Base-by-base conservation (phyloP, 2,329 filamentous ascomycete genomes). In the Orbilia quercus region DNA sequence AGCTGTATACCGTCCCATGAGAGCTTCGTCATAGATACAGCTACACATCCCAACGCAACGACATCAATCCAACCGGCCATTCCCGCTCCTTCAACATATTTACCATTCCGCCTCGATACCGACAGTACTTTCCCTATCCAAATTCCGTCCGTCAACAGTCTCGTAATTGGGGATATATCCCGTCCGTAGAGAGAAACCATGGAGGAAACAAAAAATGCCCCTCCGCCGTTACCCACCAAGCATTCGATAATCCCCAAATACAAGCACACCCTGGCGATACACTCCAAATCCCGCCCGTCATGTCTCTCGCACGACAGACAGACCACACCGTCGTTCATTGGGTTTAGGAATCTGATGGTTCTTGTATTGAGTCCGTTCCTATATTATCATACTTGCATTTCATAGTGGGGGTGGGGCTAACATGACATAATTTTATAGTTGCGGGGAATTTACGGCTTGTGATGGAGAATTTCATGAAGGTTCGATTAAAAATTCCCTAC, bases 381-480 rank as follows among this genome's bases (percentile, higher is more conserved):
- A 36, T 50, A 58, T 65, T 50, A 23, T 11, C 36, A n/a, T 65
- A 5, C 7, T 28, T n/a, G 1, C 42, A 59, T 44, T 50, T 31
- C 16, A 22, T 47, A 36, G 16, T 20, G 60, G 77, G 76, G 66
- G 55, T 45, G 40, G 28, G 59, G 38, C 47, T 69, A 63, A 47
- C 31, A 57, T 50, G 18, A 7, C n/a, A 18, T 44, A 51, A 18
- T 38, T 47, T 20, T 7, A 38, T 77, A 92, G 91, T 98, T 78
- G 92, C 94, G 54, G 95, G 93, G 78, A 99, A 99, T 80, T 82
- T 99, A 57, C 89, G 95, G 75, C 85, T 99, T 78, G 91, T 98
- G 83, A 92, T 99, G 79, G 95, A 98, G 82, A 99, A 99, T 80
- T 91, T 94, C 77, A 91, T 94, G 84, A 97, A 97, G 85, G 91